Base-by-base conservation (phyloP, 1,284 basidiomycete genomes). In the Trichosporon ovoides region DNA sequence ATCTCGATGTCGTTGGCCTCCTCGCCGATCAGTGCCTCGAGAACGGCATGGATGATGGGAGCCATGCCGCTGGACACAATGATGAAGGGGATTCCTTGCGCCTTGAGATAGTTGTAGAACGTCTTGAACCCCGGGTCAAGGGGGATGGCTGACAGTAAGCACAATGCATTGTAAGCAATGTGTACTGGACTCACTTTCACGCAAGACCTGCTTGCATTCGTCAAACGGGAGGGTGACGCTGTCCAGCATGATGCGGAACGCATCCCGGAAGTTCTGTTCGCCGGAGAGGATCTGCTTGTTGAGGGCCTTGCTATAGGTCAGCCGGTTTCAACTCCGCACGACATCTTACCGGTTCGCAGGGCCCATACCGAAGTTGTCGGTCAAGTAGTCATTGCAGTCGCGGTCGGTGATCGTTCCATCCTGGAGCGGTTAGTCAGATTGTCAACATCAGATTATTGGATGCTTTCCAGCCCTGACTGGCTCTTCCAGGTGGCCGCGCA, bases 11-110 rank as follows among this genome's bases (percentile, higher is more conserved):
- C 81, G 56, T 83, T 77, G 2, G 89, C 87, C 46, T 85, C 84
- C 63, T 86, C 83, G 12, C 87, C 88, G 53, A 93, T 80, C 55
- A 91, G 83, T 59, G 85, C 87, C 37, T 85, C 84, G 31, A 96
- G 81, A 6, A 95, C 88, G 1, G 57, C 88, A 49, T 89, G 88
- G 68, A 97, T 96, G 65, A 88, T 83, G 13, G 91, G 92, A 14
- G 86, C 85, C 91, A 96, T 96, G 31, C 92, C 93, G 64, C 89
- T 91, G 4, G 91, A 95, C 48, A 96, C 91, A 70, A 97, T 91
- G 62, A 95, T 87, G 60, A 96, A 82, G 14, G 92, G 91, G 52
- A 95, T 83, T 64, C 85, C 85, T 58, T 85, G 81, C 2, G 76
- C 77, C 70, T 87, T 87, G 78, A 88, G 91, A 84, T 87, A 95